Base-by-base conservation (phyloP, 164 flowering plant species). In the Liriodendron chinense region DNA sequence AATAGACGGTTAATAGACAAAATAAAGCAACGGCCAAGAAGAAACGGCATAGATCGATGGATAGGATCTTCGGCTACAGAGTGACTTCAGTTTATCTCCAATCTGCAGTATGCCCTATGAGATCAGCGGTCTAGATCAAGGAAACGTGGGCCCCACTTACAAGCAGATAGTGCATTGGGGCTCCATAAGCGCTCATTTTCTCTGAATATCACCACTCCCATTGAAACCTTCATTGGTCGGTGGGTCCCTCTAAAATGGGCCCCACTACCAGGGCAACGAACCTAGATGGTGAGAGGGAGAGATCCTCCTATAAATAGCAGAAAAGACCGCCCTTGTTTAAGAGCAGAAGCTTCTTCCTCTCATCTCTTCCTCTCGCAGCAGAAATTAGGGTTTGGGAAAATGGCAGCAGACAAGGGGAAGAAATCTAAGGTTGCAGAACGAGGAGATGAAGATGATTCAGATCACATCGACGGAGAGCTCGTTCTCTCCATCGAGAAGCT, bases 401-500 rank as follows among this genome's bases (percentile, higher is more conserved):
- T 86, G 89, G 84, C 26, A 49, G 82, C 80, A 16, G 87, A 84
- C 62, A 82, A 79, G 72, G 85, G 78, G 5, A 84, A 86, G 84
- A 83, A 83, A 64, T 69, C 82, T 9, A 86, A 83, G 82, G 78
- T 79, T 14, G 75, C 70, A 8, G 59, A 53, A 53, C 21, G 47
- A 68, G 75, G 62, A 47, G 81, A 80, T 53, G 82, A 79, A 9
- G 87, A 82, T 14, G 85, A 81, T 8, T 47, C 78, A 25, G 88
- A 85, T 57, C 84, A 81, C 80, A 81, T 85, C 75, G 87, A 87
- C 61, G 75, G 71, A 2, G 83, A 85, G 65, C 88, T 87, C 56
- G 84, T 87, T 70, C 78, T 81, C 49, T 85, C 86, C 59, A 82
- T 87, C 72, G 89, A 87, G 79, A 87, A 82, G 82, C 72, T 87